Conservation (phyloP, 75 land plant genomes). For the Selaginella tamariscina region DNA sequence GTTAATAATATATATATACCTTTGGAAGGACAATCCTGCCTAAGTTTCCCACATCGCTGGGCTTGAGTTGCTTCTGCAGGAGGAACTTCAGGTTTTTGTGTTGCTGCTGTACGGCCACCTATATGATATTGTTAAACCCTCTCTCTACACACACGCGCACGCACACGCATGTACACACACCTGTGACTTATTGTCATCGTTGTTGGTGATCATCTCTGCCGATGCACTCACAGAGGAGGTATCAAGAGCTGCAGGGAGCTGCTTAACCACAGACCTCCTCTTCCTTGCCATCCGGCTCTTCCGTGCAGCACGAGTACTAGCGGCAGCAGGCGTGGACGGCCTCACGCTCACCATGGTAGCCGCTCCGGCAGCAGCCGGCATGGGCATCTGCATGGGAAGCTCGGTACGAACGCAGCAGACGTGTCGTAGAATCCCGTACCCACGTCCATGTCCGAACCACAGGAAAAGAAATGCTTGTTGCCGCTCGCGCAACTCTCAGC, state of each 20-base stretch:
- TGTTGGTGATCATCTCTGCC: not conserved
- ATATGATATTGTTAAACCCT: not conserved
- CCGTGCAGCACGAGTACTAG: slow-evolving; percentile 84
- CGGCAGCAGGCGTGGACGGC: no score
- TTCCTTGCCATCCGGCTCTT: slow-evolving; percentile 93
- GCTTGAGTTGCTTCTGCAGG: slow-evolving; percentile 60
- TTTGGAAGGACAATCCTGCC: slow-evolving; percentile 80
- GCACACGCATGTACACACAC: not conserved
- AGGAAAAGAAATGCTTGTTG: no score
- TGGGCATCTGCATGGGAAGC: no score
- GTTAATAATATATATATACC: slow-evolving; percentile 20
- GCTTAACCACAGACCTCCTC: slow-evolving; percentile 22
- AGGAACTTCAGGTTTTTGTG: slow-evolving; percentile 17
- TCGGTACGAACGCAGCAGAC: no score
- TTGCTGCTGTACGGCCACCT: no score
- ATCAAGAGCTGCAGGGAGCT: not conserved
- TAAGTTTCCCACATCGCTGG: slow-evolving; percentile 65
- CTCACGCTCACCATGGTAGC: no score
- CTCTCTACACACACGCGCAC: not conserved
- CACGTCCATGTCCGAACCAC: no score
- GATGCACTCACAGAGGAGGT: not conserved
- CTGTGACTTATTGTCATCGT: not conserved
- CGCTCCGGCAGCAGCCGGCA: no score
- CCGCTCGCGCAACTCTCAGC: no score
- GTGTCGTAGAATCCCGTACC: no score